Evolutionary conservation across 306 rosid genomes (phyloP).

Genomic region (Acacia acuminata): DNA sequence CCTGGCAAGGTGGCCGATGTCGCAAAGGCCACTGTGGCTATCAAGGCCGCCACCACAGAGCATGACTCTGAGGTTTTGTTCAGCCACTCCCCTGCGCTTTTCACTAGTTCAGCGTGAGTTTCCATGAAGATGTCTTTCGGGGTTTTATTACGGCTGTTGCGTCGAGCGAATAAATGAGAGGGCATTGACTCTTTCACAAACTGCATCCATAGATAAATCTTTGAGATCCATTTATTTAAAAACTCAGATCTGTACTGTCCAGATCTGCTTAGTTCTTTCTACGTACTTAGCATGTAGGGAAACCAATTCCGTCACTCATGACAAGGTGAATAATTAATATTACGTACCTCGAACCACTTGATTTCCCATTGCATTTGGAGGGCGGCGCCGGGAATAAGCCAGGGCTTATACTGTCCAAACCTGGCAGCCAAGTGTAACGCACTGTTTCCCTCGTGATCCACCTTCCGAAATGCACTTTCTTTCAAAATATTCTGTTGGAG

Average conservation of each 20-base stretch:
- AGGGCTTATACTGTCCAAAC: too few species aligned
- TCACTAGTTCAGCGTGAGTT: conserved; percentile 23
- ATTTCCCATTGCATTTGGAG: too few species aligned
- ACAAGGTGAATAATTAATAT: too few species aligned
- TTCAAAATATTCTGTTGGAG: too few species aligned
- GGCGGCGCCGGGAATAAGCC: too few species aligned
- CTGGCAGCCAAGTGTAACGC: too few species aligned
- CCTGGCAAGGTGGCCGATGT: conserved; percentile 40
- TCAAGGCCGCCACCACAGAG: conserved; percentile 57
- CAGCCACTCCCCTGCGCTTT: conserved; percentile 45
- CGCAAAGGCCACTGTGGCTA: conserved; percentile 53
- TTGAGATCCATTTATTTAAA: neutral
- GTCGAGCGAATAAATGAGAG: conserved; percentile 20
- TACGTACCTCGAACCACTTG: too few species aligned
- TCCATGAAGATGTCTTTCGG: conserved; percentile 42
- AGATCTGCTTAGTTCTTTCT: too few species aligned
- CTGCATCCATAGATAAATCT: conserved; percentile 19
- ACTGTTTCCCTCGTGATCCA: too few species aligned
- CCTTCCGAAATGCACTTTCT: too few species aligned
- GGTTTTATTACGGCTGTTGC: conserved; percentile 31
- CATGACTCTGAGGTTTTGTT: conserved; percentile 49
- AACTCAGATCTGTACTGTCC: neutral
- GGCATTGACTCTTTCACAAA: conserved; percentile 43
- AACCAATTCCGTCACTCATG: too few species aligned
- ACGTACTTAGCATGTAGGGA: too few species aligned